Evolutionary conservation across 83 land plant species (phyloP).

Genomic region (Larix sibirica): DNA sequence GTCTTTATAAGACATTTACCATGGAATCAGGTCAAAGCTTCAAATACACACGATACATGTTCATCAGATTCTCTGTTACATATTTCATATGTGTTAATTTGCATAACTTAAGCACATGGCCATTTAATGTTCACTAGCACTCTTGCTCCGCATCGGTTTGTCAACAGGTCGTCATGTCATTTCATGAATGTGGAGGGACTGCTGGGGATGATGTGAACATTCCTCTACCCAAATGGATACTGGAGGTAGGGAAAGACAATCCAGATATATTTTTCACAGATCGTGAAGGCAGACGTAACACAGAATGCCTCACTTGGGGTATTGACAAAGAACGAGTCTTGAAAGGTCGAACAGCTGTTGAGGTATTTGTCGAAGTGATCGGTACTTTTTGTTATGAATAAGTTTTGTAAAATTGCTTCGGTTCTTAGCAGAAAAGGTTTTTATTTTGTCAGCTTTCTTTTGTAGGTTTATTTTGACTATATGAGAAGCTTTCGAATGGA

Average conservation of each 20-base stretch:
- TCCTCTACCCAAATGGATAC: slow-evolving; percentile 82
- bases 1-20: background rate
- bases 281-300: slow-evolving; percentile 83
- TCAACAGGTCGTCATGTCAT: slow-evolving; percentile 87
- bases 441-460: slow-evolving; percentile 1
- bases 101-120: background rate
- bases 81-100: background rate
- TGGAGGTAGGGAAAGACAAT: slow-evolving; percentile 85
- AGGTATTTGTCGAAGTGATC: slow-evolving; percentile 42
- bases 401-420: background rate
- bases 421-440: background rate
- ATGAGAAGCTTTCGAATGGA: slow-evolving; percentile 94
- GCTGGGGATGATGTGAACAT: slow-evolving; percentile 59
- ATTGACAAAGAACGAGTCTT: slow-evolving; percentile 84
- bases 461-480: slow-evolving; percentile 90
- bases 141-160: background rate
- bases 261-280: slow-evolving; percentile 93
- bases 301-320: slow-evolving; percentile 93
- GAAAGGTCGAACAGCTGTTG: slow-evolving; percentile 85
- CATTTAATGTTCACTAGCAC: background rate
- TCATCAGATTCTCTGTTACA: background rate
- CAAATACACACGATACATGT: background rate
- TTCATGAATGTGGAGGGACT: slow-evolving; percentile 81
- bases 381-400: background rate
- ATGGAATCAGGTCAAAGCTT: background rate